Base-by-base conservation (phyloP, 179 eudicot species). In the Patellifolia procumbens region DNA sequence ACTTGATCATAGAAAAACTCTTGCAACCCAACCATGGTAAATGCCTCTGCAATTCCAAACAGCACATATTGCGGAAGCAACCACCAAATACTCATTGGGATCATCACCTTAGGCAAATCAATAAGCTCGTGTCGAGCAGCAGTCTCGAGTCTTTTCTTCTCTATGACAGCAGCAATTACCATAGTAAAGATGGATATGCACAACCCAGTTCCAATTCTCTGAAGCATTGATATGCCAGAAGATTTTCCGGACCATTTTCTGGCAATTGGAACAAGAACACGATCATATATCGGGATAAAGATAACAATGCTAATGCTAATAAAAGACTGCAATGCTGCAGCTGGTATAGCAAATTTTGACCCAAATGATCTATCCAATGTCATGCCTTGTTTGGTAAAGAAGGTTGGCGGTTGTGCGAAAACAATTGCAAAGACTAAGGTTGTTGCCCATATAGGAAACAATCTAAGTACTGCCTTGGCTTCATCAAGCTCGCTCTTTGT, bases 21-120 rank as follows among this genome's bases (percentile, higher is more conserved):
- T n/a, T n/a, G n/a, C n/a, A n/a, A n/a, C n/a, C n/a, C n/a, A n/a
- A n/a, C n/a, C n/a, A n/a, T n/a, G 7, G 86, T 76, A 72, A 88
- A 86, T 0, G 79, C 87, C 48, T 89, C 89, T 10, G 89, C 74
- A 15, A 77, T 39, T 7, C 91, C 93, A 34, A 79, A 80, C 52
- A 89, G 39, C 12, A 62, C 49, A 55, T 88, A 89, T 49, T 89
- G 93, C 0, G 91, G 93, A n/a, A 78, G 81, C 70, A 88, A 53
- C 93, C 93, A 89, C 89, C 89, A 85, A 16, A 86, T 81, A 59
- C 88, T 85, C 91, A 89, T 88, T 20, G 90, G 92, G 17, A 89
- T 72, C 0, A 80, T 81, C 45, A 29, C 78, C 1, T 80, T 45
- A 22, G 92, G 90, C 68, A 19, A 28, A 71, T 89, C 88, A 35